Conservation (phyloP, 1,284 basidiomycete genomes). For the Ganoderma lucidum region DNA sequence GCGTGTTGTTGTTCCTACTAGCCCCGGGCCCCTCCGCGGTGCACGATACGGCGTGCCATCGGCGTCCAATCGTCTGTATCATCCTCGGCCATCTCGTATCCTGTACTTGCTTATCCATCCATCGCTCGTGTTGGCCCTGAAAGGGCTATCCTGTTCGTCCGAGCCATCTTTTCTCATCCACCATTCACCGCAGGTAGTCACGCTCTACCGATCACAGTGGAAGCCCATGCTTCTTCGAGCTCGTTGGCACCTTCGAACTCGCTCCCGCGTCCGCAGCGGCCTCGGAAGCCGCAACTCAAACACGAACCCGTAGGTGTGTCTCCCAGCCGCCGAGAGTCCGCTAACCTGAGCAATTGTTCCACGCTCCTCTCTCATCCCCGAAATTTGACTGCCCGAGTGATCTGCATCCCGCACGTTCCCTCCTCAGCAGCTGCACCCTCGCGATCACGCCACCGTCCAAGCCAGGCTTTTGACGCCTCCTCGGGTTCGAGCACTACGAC, state of each 20-base stretch:
- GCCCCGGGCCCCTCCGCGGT: not conserved
- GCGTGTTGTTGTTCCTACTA: not conserved
- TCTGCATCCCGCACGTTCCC: not conserved
- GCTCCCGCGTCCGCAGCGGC: not conserved
- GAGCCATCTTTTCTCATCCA: slow-evolving; percentile 3
- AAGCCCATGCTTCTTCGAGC: not conserved
- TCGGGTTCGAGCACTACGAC: not conserved
- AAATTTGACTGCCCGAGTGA: not conserved
- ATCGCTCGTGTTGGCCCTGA: not conserved
- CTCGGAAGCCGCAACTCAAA: not conserved
- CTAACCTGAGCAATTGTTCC: not conserved
- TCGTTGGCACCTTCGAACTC: not conserved
- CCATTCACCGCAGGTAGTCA: not conserved
- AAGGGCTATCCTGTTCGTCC: slow-evolving; percentile 8
- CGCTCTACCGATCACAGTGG: not conserved
- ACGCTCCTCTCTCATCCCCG: slow-evolving; percentile 5
- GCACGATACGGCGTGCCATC: not conserved
- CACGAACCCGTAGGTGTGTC: not conserved
- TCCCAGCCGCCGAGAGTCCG: slow-evolving; percentile 11
- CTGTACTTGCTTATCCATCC: slow-evolving; percentile 3
- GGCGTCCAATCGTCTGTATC: not conserved
- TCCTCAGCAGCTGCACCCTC: not conserved
- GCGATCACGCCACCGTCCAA: not conserved
- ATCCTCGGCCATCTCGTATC: slow-evolving; percentile 10
- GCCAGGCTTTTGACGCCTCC: not conserved